Evolutionary conservation across 306 rosid species (phyloP), one percentile per base, ranked within the genome.

Genomic region (Malus orientalis): DNA sequence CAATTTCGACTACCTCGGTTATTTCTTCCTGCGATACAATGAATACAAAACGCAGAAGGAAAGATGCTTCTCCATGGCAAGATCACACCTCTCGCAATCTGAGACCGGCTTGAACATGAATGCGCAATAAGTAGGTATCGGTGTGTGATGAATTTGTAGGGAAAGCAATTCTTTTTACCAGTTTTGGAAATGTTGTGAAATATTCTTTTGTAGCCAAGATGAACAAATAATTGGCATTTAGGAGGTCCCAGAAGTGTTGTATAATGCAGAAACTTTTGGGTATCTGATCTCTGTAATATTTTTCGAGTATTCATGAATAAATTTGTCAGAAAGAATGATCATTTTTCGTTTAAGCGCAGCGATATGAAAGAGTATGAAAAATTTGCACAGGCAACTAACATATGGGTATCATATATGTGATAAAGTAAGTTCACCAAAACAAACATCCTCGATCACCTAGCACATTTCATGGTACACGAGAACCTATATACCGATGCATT

Each of bases 21-120:
- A 96, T 75, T 96, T 92, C 89, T 89, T 96, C 87, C 84, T 83
- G 42, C 91, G 98, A 36, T 92, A 91, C 86, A 76, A 83, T 0
- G 98, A 92, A 86, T 96, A 79, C 84, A 93, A 87, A 79, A 86
- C 58, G 80, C 85, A 84, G 82, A 92, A 84, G 82, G 96, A 92
- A 18, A 76, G 47, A 61, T 12, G 16, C 77, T 81, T 89, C 51
- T 66, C 60, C 19, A 47, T 87, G 72, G 97, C 91, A 4, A 79
- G 67, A 78, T 81, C 93, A 69, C 85, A 80, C 77, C 87, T 96
- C 69, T 67, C 85, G 27, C 72, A 77, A 81, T 57, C 85, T 53
- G 60, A 61, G 74, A 74, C 51, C 22, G 77, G 47, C 67, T 81
- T 76, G 69, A 81, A 22, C 58, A 4, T 5, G 40, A 23, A 30